Percentiles rank a stretch among this genome's conserved stretches.
phyloP scores from a whole-genome alignment of 139 green algal genomes.

The Parachlorella kessleri region DNA sequence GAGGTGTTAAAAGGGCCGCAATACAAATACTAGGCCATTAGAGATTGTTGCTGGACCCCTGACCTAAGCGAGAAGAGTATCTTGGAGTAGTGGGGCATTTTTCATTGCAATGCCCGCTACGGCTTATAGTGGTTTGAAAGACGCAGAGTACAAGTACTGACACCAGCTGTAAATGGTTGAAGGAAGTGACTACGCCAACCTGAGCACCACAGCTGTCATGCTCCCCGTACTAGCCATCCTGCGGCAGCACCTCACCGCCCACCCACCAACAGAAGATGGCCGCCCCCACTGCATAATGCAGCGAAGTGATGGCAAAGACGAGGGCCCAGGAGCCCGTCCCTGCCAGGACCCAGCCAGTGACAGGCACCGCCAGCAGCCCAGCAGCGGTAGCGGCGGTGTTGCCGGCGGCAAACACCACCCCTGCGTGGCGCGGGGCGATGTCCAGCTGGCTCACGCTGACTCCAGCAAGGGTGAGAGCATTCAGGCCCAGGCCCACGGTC shows the following conservation, averaged over 20 bases:
- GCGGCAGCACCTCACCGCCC: conserved; percentile 50
- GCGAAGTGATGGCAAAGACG: conserved; percentile 76
- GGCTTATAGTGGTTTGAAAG: too few relatives aligned
- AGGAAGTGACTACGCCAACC: too few relatives aligned
- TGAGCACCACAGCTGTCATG: too few relatives aligned
- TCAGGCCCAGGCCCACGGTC: conserved; percentile 71
- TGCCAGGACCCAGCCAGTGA: conserved; percentile 64
- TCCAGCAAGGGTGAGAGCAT: conserved; percentile 71
- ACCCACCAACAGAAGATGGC: conserved; percentile 63
- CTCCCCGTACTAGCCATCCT: conserved; percentile 37
- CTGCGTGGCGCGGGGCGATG: conserved; percentile 70
- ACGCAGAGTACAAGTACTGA: too few relatives aligned
- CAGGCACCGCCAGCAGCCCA: conserved; percentile 69
- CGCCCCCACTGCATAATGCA: conserved; percentile 67
- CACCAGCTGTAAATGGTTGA: too few relatives aligned
- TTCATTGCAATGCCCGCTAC: too few relatives aligned
- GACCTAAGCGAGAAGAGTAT: too few relatives aligned
- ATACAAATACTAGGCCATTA: too few relatives aligned
- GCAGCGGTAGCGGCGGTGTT: conserved; percentile 79
- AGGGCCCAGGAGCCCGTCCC: conserved; percentile 64
- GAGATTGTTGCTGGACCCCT: too few relatives aligned
- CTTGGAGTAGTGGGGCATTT: too few relatives aligned
- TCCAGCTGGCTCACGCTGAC: conserved; percentile 79
- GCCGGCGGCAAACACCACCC: conserved; percentile 73
- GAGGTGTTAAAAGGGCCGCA: too few relatives aligned